Percentiles rank a stretch among this genome's conserved stretches.
These are phyloP conservation scores for Plasmodium malariae DNA, from an alignment of 169 alveolate genomes.

Conservation along the genomic window DNA sequence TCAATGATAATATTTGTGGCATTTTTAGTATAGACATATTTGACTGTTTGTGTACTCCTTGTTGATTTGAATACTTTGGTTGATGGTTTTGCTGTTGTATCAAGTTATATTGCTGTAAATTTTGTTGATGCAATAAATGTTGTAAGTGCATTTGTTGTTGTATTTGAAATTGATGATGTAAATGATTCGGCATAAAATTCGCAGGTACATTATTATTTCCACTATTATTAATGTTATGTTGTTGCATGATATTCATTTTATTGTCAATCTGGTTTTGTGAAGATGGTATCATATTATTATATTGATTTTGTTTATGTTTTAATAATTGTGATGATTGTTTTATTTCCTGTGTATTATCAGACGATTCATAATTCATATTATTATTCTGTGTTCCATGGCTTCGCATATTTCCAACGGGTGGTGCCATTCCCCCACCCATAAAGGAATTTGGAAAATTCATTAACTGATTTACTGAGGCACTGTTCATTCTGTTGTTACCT, in stretches of 20 bases:
- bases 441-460: conserved; percentile 39
- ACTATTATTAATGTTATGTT: neutral
- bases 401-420: conserved; percentile 2
- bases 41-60: conserved; percentile 26
- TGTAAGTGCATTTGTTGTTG: conserved; percentile 73
- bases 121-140: conserved; percentile 57
- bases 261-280: conserved; percentile 20
- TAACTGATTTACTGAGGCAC: conserved; percentile 28
- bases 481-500: conserved; percentile 16
- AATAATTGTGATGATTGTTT: conserved; percentile 37
- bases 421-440: conserved; percentile 18
- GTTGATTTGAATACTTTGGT: conserved; percentile 34
- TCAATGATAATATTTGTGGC: conserved; percentile 33
- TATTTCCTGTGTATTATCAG: conserved; percentile 52
- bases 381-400: conserved; percentile 5
- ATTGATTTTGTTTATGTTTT: conserved; percentile 42
- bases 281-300: no score
- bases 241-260: conserved; percentile 27
- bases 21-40: conserved; percentile 56
- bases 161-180: conserved; percentile 50
- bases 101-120: conserved; percentile 29
- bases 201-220: neutral
- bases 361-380: conserved; percentile 17
- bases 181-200: conserved; percentile 42
- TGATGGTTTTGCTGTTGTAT: conserved; percentile 18